These are phyloP conservation scores for Chaetomium sp. DNA, from an alignment of 2,329 filamentous ascomycete genomes.

Conservation along the genomic window DNA sequence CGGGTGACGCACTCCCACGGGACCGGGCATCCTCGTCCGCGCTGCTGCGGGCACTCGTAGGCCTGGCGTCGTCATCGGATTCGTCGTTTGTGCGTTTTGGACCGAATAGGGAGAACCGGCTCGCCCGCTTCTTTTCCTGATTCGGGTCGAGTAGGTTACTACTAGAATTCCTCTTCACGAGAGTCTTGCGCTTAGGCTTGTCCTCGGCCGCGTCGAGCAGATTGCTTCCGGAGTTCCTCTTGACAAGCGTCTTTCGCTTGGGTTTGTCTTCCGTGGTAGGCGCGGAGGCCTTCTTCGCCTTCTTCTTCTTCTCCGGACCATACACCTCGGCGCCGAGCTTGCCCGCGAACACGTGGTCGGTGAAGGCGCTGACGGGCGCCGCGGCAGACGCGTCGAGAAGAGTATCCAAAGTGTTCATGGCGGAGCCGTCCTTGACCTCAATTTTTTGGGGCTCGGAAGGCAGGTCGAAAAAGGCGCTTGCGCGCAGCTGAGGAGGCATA, in stretches of 20 bases:
- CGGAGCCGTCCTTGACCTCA: slow-evolving; percentile 74
- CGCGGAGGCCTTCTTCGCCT: slow-evolving; percentile 29
- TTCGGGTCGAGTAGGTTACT: slow-evolving; percentile 32
- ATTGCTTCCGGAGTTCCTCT: slow-evolving; percentile 30
- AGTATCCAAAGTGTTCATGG: slow-evolving; percentile 84
- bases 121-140: slow-evolving; percentile 31
- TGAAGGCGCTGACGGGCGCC: slow-evolving; percentile 89
- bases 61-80: slow-evolving; percentile 32
- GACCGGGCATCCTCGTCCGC: slow-evolving; percentile 37
- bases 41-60: slow-evolving; percentile 27
- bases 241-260: slow-evolving; percentile 31
- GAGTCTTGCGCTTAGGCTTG: slow-evolving; percentile 28
- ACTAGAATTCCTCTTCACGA: slow-evolving; percentile 33
- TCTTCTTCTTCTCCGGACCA: slow-evolving; percentile 58
- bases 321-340: slow-evolving; percentile 76
- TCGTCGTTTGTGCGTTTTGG: slow-evolving; percentile 19
- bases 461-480: slow-evolving; percentile 86
- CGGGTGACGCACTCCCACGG: slow-evolving; percentile 36
- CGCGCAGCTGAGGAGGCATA: slow-evolving; percentile 81
- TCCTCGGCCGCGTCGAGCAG: slow-evolving; percentile 32
- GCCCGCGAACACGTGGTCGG: slow-evolving; percentile 82
- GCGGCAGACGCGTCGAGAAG: slow-evolving; percentile 87
- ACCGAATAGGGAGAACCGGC: slow-evolving; percentile 32
- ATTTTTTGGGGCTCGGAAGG: slow-evolving; percentile 56
- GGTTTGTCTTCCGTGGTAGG: slow-evolving; percentile 20